phyloP scores from a whole-genome alignment of 176 grass and related monocot genomes.

The Themeda triandra region DNA sequence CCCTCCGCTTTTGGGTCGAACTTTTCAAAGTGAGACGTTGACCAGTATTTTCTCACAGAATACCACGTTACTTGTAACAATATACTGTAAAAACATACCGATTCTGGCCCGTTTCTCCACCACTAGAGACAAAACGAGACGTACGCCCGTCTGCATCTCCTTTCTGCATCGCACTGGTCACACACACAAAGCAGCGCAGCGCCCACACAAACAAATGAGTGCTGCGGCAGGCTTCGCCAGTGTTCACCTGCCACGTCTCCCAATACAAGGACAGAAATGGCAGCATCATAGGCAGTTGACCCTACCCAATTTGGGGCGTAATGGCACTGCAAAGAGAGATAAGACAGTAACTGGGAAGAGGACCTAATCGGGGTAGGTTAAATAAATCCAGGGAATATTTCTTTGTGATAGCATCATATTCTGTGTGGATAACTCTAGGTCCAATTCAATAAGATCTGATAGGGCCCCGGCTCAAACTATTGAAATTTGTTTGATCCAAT shows the following conservation, averaged over 20 bases:
- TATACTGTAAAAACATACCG: background rate
- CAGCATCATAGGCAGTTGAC: conserved; percentile 8
- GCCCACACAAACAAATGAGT: conserved; percentile 8
- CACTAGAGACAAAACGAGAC: background rate
- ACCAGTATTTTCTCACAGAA: no score
- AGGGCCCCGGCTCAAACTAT: background rate
- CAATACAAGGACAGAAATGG: conserved; percentile 5
- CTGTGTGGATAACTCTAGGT: background rate
- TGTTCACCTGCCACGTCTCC: background rate
- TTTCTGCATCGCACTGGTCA: background rate
- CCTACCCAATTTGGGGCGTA: conserved; percentile 14
- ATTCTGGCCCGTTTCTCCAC: background rate
- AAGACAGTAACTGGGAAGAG: background rate
- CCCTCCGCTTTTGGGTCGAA: no score
- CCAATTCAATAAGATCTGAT: background rate
- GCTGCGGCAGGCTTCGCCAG: background rate
- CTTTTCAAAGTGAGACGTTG: no score
- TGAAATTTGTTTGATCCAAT: background rate
- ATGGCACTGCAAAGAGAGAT: conserved; percentile 2
- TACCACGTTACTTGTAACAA: no score
- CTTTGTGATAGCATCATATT: background rate
- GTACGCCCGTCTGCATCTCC: background rate
- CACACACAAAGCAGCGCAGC: background rate
- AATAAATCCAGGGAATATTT: background rate
- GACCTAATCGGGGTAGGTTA: background rate